Evolutionary conservation across 1,139 yeast genomes (phyloP).

Genomic region (Meyerozyma guilliermondii): DNA sequence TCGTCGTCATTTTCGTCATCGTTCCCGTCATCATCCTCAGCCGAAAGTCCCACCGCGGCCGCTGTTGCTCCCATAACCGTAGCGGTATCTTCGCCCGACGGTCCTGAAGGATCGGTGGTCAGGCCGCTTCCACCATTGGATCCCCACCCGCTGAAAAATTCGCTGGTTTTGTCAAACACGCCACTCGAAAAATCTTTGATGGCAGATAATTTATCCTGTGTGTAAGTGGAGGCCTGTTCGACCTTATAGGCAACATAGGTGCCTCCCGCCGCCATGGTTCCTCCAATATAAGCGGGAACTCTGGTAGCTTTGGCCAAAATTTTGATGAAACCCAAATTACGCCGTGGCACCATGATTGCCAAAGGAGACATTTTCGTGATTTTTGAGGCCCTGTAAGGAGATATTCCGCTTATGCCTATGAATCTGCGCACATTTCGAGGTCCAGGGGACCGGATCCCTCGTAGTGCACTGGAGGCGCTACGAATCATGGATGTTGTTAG

Average conservation of each 20-base stretch:
- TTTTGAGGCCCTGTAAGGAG: not conserved
- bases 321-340: slow-evolving; percentile 47
- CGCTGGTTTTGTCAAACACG: slow-evolving; percentile 40
- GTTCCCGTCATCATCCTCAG: slow-evolving; percentile 21
- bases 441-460: not conserved
- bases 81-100: slow-evolving; percentile 25
- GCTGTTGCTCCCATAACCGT: slow-evolving; percentile 43
- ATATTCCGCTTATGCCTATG: not conserved
- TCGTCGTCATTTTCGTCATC: slow-evolving; percentile 17
- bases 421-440: not conserved
- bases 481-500: not conserved
- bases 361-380: not conserved
- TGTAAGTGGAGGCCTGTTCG: slow-evolving; percentile 73
- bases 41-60: slow-evolving; percentile 39
- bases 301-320: slow-evolving; percentile 40
- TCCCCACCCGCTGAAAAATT: slow-evolving; percentile 28
- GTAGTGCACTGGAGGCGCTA: not conserved
- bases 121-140: slow-evolving; percentile 8
- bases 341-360: slow-evolving; percentile 3
- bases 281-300: slow-evolving; percentile 79
- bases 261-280: slow-evolving; percentile 92
- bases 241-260: slow-evolving; percentile 88
- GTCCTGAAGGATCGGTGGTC: slow-evolving; percentile 13
- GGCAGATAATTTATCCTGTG: slow-evolving; percentile 60
- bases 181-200: slow-evolving; percentile 55